phyloP scores from a whole-genome alignment of 257 asterid genomes.

The Ophiorrhiza pumila region DNA sequence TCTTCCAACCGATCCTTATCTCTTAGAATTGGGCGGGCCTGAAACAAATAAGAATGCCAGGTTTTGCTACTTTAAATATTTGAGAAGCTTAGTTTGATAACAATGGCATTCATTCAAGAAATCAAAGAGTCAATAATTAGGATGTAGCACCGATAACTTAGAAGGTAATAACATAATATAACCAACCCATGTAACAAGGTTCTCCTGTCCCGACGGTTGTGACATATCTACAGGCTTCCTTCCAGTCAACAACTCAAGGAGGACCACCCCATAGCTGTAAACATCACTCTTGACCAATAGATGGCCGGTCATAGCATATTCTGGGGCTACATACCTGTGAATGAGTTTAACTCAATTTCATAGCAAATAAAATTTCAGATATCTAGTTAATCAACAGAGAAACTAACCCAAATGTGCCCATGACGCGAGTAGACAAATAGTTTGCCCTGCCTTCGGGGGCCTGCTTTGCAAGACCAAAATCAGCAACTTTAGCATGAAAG shows the following conservation, averaged over 20 bases:
- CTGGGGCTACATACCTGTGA: constrained; percentile 90
- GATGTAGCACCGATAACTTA: not conserved
- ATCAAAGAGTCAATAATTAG: not conserved
- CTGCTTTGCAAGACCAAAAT: constrained; percentile 95
- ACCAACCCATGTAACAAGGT: constrained; percentile 89
- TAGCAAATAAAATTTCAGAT: constrained; percentile 5
- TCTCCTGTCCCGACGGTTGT: constrained; percentile 95
- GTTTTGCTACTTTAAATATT: not conserved
- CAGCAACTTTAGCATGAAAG: constrained; percentile 94
- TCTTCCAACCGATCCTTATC: constrained; percentile 87
- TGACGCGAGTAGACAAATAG: constrained; percentile 92
- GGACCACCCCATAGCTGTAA: constrained; percentile 96
- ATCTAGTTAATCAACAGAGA: constrained; percentile 5
- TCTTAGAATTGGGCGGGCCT: constrained; percentile 87
- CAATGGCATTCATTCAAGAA: not conserved
- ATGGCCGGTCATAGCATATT: constrained; percentile 99
- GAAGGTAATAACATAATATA: constrained; percentile 18
- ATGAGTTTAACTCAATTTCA: constrained; percentile 18
- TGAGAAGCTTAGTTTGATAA: not conserved
- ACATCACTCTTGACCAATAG: constrained; percentile 96
- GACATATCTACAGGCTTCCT: constrained; percentile 96
- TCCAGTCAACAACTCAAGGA: constrained; percentile 88
- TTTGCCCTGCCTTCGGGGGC: constrained; percentile 95
- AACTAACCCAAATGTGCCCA: constrained; percentile 98
- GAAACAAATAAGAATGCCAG: constrained; percentile 28